Evolutionary conservation across 2,329 filamentous ascomycete genomes (phyloP).

Genomic region (Botrytis aclada): DNA sequence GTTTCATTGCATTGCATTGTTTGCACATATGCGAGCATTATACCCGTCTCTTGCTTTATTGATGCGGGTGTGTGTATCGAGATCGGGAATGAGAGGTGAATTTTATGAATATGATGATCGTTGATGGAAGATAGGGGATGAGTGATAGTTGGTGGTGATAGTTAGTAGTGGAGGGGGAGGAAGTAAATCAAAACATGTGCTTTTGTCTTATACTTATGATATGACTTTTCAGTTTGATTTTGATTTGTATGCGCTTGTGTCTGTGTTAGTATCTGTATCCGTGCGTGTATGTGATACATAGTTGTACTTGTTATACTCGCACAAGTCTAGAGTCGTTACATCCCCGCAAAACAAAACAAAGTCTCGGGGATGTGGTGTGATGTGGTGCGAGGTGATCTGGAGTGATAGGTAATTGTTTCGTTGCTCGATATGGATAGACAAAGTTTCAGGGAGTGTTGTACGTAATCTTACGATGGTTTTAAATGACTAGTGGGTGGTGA

Average conservation of each 20-base stretch:
- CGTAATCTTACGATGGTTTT: too few relatives aligned
- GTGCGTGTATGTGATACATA: background rate
- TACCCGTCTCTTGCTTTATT: constrained; percentile 6
- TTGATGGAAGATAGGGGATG: background rate
- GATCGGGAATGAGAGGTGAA: background rate
- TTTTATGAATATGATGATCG: constrained; percentile 8
- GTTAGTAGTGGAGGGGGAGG: background rate
- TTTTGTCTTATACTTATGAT: background rate
- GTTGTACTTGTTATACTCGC: background rate
- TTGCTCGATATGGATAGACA: too few relatives aligned
- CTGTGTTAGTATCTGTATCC: background rate
- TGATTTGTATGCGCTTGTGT: background rate
- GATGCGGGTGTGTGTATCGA: constrained; percentile 3
- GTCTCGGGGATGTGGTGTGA: background rate
- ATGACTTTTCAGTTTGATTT: background rate
- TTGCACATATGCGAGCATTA: background rate
- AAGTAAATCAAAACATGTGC: background rate
- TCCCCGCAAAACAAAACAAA: background rate
- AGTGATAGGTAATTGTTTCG: too few relatives aligned
- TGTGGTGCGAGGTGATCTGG: background rate
- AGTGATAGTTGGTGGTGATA: background rate
- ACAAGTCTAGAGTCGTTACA: background rate
- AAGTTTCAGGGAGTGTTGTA: too few relatives aligned
- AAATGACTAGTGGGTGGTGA: too few relatives aligned
- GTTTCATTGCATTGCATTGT: background rate